These are phyloP conservation scores for Odontarrhena argentea DNA, from an alignment of 345 rosid genomes.

Conservation along the genomic window DNA sequence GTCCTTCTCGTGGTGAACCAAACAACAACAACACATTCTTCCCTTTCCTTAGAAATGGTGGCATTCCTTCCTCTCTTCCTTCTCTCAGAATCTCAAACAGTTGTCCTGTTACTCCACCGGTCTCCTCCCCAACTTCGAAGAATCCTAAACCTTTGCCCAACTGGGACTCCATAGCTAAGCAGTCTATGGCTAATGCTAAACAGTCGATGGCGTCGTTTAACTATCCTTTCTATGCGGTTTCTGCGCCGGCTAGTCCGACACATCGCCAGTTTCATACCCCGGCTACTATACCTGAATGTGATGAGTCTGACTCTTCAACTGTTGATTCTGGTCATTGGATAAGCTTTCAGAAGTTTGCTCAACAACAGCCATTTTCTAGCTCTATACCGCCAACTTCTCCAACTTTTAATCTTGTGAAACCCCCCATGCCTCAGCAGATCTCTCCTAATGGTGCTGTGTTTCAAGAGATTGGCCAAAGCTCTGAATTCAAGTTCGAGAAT, in stretches of 20 bases:
- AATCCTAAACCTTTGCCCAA: constrained; percentile 70
- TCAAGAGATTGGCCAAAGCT: constrained; percentile 62
- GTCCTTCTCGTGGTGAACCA: constrained; percentile 64
- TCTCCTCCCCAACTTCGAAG: constrained; percentile 88
- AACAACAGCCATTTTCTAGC: constrained; percentile 44
- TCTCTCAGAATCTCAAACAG: constrained; percentile 95
- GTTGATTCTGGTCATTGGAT: constrained; percentile 97
- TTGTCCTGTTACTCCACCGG: constrained; percentile 92
- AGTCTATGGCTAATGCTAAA: constrained; percentile 69
- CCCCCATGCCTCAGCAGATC: constrained; percentile 47
- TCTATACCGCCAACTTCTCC: constrained; percentile 80
- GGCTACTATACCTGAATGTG: constrained; percentile 87
- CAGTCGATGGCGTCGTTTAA: constrained; percentile 65
- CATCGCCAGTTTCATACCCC: constrained; percentile 80
- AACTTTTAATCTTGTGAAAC: constrained; percentile 85
- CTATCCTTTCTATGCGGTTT: constrained; percentile 77
- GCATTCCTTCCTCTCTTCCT: constrained; percentile 80
- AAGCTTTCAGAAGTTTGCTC: constrained; percentile 74
- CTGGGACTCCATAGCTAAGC: constrained; percentile 83
- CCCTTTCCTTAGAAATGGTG: constrained; percentile 62
- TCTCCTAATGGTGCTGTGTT: constrained; percentile 38
- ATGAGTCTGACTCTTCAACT: constrained; percentile 92
- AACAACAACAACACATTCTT: constrained; percentile 53
- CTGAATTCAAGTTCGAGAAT: constrained; percentile 78
- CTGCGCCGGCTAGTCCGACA: constrained; percentile 99